A percentile compares a stretch with the other conserved stretches of the same genome.
These are phyloP conservation scores for Gracilaria vermiculophylla DNA, from an alignment of 23 red algal genomes.

Conservation along the genomic window DNA sequence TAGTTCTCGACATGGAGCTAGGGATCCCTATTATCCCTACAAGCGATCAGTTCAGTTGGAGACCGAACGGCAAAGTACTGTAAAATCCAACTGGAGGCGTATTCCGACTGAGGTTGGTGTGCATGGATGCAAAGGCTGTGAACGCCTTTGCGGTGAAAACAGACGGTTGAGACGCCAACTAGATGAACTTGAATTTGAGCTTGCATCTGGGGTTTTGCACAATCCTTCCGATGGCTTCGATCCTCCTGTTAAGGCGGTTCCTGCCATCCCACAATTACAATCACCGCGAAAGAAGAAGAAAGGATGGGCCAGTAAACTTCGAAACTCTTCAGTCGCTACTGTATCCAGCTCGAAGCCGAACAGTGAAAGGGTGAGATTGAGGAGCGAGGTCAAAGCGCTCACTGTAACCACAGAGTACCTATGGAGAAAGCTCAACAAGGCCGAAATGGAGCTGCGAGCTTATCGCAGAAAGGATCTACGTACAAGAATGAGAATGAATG, in stretches of 20 bases:
- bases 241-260: slow-evolving; percentile 39
- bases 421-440: slow-evolving; percentile 66
- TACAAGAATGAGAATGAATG: slow-evolving; percentile 55
- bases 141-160: slow-evolving; percentile 53
- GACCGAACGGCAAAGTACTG: slow-evolving; percentile 23
- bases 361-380: slow-evolving; percentile 41
- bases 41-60: not conserved
- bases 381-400: slow-evolving; percentile 42
- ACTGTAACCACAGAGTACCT: slow-evolving; percentile 59
- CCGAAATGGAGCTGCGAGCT: slow-evolving; percentile 52
- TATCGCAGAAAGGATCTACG: slow-evolving; percentile 57
- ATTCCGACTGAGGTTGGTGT: slow-evolving; percentile 62
- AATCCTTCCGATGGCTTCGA: slow-evolving; percentile 53
- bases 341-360: not conserved
- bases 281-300: slow-evolving; percentile 5
- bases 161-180: slow-evolving; percentile 48
- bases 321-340: slow-evolving; percentile 5
- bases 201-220: slow-evolving; percentile 47
- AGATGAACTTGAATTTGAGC: slow-evolving; percentile 66
- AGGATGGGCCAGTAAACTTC: slow-evolving; percentile 32
- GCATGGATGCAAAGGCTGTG: slow-evolving; percentile 47
- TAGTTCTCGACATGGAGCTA: not conserved
- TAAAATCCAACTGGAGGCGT: slow-evolving; percentile 35
- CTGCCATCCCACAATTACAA: slow-evolving; percentile 21
- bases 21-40: slow-evolving; percentile 7